These are phyloP conservation scores for Psilocybe cyanescens DNA, from an alignment of 768 basidiomycete species.

Conservation along the genomic window DNA sequence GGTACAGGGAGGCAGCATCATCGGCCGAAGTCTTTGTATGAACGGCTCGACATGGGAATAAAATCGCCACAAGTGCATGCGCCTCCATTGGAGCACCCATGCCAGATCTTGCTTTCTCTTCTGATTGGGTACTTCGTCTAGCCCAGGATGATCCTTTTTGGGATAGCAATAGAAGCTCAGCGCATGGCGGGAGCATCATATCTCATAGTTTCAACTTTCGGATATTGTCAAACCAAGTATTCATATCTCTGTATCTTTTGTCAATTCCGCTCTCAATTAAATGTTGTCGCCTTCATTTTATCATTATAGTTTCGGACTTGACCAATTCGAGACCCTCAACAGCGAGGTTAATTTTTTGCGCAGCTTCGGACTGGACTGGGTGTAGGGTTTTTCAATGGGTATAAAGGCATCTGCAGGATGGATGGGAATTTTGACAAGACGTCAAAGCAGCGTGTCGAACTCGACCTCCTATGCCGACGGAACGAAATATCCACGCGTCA, in stretches of 20 bases:
- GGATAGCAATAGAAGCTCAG: neutral
- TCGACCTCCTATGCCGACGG: too few species aligned
- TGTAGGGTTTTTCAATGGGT: too few species aligned
- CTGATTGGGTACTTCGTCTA: neutral
- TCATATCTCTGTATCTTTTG: neutral
- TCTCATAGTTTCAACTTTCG: neutral
- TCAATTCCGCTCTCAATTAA: neutral
- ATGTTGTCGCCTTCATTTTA: neutral
- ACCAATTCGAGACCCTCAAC: neutral
- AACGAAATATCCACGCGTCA: too few species aligned
- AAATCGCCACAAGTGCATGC: neutral
- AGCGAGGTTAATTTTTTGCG: too few species aligned
- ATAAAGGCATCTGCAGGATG: too few species aligned
- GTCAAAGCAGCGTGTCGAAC: too few species aligned
- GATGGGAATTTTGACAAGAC: too few species aligned
- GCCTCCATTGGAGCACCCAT: neutral
- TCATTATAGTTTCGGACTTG: neutral
- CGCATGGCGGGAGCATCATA: neutral
- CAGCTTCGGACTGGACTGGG: too few species aligned
- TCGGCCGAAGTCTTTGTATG: conserved; percentile 5
- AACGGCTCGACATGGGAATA: conserved; percentile 5
- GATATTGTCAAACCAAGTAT: neutral
- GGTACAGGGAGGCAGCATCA: neutral
- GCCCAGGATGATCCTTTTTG: neutral
- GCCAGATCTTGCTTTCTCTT: neutral